Evolutionary conservation across 768 basidiomycete species (phyloP), one percentile per base, ranked within the genome.

Genomic region (Lentinula boryana): DNA sequence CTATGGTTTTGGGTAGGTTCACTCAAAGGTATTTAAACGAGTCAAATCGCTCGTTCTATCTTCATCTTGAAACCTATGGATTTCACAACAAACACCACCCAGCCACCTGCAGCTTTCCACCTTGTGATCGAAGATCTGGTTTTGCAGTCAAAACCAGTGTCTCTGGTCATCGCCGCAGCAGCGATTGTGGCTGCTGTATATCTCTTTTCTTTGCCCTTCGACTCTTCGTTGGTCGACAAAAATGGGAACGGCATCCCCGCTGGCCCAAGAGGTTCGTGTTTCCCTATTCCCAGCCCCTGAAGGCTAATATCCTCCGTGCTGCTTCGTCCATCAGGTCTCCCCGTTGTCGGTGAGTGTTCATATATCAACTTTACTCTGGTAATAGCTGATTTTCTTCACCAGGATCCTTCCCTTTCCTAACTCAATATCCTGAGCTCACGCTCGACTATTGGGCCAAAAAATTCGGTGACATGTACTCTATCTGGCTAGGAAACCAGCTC

Each of bases 401-500:
- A 54, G 53, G 53, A 40, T 54, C 53, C 7, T 54, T 54, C 53
- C 49, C 54, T 10, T 75, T 73, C 60, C 70, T 75, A 50, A 63
- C 55, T 33, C 70, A 72, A 27, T 75, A 75, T 66, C 71, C 75
- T 1, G 75, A 78, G 44, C 67, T 64, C 1, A 63, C 70, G 3
- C 68, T 76, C 10, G 62, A 72, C 52, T 21, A 55, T 5, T 78
- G 76, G 76, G 68, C 72, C 0, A 71, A 70, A 50, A 56, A 63
- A 41, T 76, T 68, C 51, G 76, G 75, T 1, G 63, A 69, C 1
- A 38, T 78, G 0, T 75, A 67, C 61, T 76, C 74, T 0, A 59
- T 78, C 15, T 75, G 74, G 72, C 68, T 76, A 65, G 76, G 76
- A 3, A 70, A 63, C 44, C 75, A 76, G 56, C 70, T 76, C 16